Base-by-base conservation (phyloP, 805 yeast genomes). In the Yamadazyma insecticola region DNA sequence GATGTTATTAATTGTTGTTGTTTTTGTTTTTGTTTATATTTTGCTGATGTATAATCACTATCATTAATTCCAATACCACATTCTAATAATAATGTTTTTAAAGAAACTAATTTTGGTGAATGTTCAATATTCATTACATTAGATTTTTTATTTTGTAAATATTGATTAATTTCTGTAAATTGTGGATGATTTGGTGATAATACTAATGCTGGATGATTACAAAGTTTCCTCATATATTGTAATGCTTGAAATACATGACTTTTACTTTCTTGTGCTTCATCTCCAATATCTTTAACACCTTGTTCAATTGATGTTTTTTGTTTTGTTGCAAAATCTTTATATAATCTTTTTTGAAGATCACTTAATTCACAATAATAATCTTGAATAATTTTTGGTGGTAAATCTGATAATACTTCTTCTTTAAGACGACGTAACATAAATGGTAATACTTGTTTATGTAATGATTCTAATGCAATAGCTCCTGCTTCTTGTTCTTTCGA, bases 381-480 rank as follows among this genome's bases (percentile, higher is more conserved):
- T 56, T 92, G 99, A 44, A 92, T 92, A 46, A 94, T 92, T 60
- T 92, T 92, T 23, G 99, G 99, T 7, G 99, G 99, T 45, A 92
- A 68, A 55, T 92, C 99, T 1, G 94, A 82, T 32, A 92, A 66
- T 4, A 92, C 99, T 45, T 92, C 97, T 52, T 92, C 97, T 55
- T 92, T 92, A 50, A 92, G 70, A 55, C 99, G 80, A 56, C 99
- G 81, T 42, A 92, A 66, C 88, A 94, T 82, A 55, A 92, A 92
- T 11, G 99, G 99, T 28, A 92, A 67, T 0, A 88, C 97, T 47
- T 92, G 99, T 48, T 90, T 92, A 58, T 92, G 99, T 40, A 92
- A 68, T 0, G 97, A 90, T 49, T 92, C 99, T 38, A 94, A 66
- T 0, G 97, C 98, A 40, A 92, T 65, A 0, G 97, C 96, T 26